Evolutionary conservation across 306 rosid genomes (phyloP), one percentile per base, ranked within the genome.

Genomic region (Casuarina cunninghamiana): DNA sequence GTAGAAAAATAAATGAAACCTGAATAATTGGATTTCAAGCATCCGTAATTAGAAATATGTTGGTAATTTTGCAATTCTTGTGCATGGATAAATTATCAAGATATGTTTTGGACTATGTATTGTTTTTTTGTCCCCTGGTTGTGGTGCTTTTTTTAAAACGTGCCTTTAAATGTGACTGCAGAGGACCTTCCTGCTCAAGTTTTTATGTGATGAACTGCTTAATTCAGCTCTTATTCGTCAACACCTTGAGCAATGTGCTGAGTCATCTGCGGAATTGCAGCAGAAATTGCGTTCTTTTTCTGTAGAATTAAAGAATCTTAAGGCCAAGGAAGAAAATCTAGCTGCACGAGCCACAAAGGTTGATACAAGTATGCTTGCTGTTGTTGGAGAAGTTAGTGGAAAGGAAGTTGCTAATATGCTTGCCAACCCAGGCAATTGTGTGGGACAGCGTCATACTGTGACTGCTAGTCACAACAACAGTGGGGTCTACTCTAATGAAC

Each of bases 161-260:
- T 65, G 51, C 38, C 60, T 72, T 75, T 77, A 68, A 51, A 75
- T 85, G 57, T 75, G 80, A 70, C 38, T 90, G 86, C 98, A 96
- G 98, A 90, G 98, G 87, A 81, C 89, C 46, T 89, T 88, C 82
- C 86, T 93, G 49, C 87, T 96, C 76, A 93, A 93, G 84, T 90
- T 87, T 86, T 85, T 96, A 73, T 91, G 98, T 66, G 99, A 93
- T 68, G 99, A 96, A 91, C 81, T 96, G 85, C 96, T 93, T 73
- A 89, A 87, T 84, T 87, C 98, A 55, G 76, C 90, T 71, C 86
- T 90, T 60, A 79, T 88, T 66, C 96, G 84, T 58, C 99, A 91
- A 79, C 98, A 96, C 86, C 93, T 96, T 80, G 99, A 96, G 85
- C 96, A 91, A 21, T 96, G 96, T 89, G 77, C 91, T 10, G 98